A percentile compares a stretch with the other conserved stretches of the same genome.
Conservation (phyloP, 225 moss, liverwort and hornwort genomes). For the Rhytidiadelphus loreus region DNA sequence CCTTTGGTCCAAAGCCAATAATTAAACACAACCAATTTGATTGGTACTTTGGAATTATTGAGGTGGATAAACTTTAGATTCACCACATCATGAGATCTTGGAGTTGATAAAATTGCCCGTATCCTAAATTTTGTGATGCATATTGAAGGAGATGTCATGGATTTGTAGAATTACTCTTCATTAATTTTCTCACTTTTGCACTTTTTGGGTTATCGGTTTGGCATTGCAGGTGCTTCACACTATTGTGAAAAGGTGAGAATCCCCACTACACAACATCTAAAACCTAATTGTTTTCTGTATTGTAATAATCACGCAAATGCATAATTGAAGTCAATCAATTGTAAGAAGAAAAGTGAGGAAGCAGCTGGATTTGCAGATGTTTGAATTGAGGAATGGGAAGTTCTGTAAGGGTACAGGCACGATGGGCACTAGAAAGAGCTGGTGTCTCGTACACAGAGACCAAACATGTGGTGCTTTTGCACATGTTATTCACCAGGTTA, state of each 20-base stretch:
- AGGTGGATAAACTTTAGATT: background rate
- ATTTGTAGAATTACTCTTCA: background rate
- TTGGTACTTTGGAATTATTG: background rate
- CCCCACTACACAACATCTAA: background rate
- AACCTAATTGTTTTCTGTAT: background rate
- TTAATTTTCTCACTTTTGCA: background rate
- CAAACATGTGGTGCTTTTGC: slow-evolving; percentile 78
- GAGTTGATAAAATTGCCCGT: background rate
- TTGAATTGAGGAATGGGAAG: slow-evolving; percentile 13
- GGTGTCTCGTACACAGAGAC: slow-evolving; percentile 56
- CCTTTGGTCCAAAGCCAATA: background rate
- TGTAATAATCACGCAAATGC: background rate
- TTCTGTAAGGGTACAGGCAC: slow-evolving; percentile 48
- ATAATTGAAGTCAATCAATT: background rate
- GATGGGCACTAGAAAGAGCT: slow-evolving; percentile 90
- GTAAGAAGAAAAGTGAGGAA: background rate
- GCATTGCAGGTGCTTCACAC: slow-evolving; percentile 64
- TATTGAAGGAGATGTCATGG: background rate
- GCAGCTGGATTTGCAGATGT: background rate
- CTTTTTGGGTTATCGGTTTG: background rate
- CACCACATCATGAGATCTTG: background rate
- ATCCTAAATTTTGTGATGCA: background rate
- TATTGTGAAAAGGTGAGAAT: slow-evolving; percentile 85
- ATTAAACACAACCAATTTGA: background rate
- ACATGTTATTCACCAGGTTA: slow-evolving; percentile 85